Evolutionary conservation across 345 rosid species (phyloP), one percentile per base, ranked within the genome.

Genomic region (Bruguiera parviflora): DNA sequence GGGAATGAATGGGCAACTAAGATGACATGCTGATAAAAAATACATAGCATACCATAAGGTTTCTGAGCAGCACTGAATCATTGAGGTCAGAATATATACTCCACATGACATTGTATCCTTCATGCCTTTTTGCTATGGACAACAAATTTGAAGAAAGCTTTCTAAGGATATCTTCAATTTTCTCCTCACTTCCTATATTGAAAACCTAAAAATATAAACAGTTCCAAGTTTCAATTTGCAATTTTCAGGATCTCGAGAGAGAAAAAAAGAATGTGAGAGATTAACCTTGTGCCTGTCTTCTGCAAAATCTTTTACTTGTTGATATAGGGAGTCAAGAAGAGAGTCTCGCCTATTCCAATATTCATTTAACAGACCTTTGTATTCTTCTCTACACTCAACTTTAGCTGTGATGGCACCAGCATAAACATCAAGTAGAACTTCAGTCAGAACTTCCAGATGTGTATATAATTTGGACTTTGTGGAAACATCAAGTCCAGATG

Each of bases 41-140:
- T 24, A 10, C 32, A 58, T 20, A 71, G 49, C 83, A 61, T 89
- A 94, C 98, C 98, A 94, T 89, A 37, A 91, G 91, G 77, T 74
- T 86, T 80, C 73, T 84, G n/a, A 95, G 92, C 59, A 92, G 82
- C 32, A 67, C 80, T 24, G 89, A 78, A 82, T 95, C 98, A 70
- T 89, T 84, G 66, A 92, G 88, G 77, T 90, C 96, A 77, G 86
- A 90, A 67, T 96, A 92, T 74, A 95, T 82, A 77, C 65, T 80
- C 98, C 97, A 95, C 87, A 92, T 82, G 25, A 89, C 84, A 57
- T 79, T 83, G 73, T 95, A 90, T 67, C 87, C 89, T 66, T 85
- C 97, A 77, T 95, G 94, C 71, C 82, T 81, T 82, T 88, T 92
- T 61, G 96, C 92, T 60, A 85, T 71, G 64, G 85, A 70, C 57